Evolutionary conservation across 768 basidiomycete species (phyloP), one percentile per base, ranked within the genome.

Genomic region (Roridomyces roridus): DNA sequence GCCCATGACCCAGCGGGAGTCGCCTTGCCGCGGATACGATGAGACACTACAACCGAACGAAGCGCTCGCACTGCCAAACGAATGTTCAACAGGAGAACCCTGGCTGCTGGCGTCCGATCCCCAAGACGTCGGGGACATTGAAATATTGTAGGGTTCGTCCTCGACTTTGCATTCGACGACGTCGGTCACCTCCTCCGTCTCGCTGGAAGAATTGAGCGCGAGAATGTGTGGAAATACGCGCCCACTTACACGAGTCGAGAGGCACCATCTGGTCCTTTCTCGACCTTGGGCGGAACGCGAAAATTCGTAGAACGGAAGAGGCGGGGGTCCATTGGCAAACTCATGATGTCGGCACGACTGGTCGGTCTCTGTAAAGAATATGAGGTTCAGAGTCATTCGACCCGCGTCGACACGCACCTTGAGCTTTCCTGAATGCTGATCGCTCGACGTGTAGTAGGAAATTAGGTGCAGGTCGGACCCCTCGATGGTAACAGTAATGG

Each of bases 221-320:
- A n/a, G 44, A 36, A 26, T 43, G 51, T 29, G 48, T 41, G 31
- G 11, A 28, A 44, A 51, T 21, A 31, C 17, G 40, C 17, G 4
- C 6, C 17, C 21, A 79, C 85, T 70, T 72, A 89, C 87, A 85
- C 81, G 47, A 90, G 83, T 55, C 85, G 77, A 21, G 82, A 77
- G 51, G 85, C 81, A 17, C 89, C 86, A 62, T 92, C 89, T 5
- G 84, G 79, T 10, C 87, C 88, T 31, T 85, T 78, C 60, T 92
- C 91, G 26, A 92, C 80, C 67, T 90, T 84, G 2, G 92, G 92
- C 3, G 92, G 92, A 46, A 92, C 85, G 9, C 94, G 83, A 67
- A 94, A 96, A 69, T 89, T 90, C 17, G 89, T 87, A 29, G 88
- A 78, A 41, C 88, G 84, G 68, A 94, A 87, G 61, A 92, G 86